Evolutionary conservation across 1,139 yeast genomes (phyloP).

Genomic region (Nakaseomyces nivariensis): DNA sequence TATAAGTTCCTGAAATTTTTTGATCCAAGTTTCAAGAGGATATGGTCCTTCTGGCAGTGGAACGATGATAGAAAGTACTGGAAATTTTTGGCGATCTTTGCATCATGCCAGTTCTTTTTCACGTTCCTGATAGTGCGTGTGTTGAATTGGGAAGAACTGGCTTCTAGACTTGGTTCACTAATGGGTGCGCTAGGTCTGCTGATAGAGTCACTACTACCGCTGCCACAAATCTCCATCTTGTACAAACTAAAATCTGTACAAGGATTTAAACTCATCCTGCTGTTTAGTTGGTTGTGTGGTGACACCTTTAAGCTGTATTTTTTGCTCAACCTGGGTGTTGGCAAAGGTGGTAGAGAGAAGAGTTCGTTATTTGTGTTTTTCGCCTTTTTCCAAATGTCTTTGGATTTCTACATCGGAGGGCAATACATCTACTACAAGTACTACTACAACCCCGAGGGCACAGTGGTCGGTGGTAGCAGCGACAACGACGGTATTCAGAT

Average conservation of each 20-base stretch:
- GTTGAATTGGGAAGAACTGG: constrained; percentile 27
- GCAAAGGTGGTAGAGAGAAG: constrained; percentile 41
- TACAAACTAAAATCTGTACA: constrained; percentile 60
- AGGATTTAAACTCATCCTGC: constrained; percentile 65
- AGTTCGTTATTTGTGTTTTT: constrained; percentile 53
- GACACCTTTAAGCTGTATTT: constrained; percentile 71
- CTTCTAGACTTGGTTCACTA: constrained; percentile 29
- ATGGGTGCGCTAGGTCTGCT: constrained; percentile 68
- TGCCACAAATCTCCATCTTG: constrained; percentile 75
- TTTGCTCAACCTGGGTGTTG: constrained; percentile 30
- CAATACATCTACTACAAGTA: constrained; percentile 57
- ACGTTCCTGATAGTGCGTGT: constrained; percentile 26
- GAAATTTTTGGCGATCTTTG: constrained; percentile 50
- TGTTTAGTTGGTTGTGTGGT: constrained; percentile 83
- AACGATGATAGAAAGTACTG: constrained; percentile 50
- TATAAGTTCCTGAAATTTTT: constrained; percentile 43
- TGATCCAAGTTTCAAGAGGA: constrained; percentile 60
- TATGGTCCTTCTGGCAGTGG: constrained; percentile 83
- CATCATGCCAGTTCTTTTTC: constrained; percentile 25
- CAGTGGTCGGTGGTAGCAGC: background rate
- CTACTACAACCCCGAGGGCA: constrained; percentile 17
- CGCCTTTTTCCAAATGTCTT: constrained; percentile 68
- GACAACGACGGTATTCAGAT: background rate
- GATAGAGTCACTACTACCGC: constrained; percentile 72
- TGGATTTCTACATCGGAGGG: constrained; percentile 66